These are phyloP conservation scores for Acacia melanoxylon DNA, from an alignment of 306 rosid species.

Conservation along the genomic window DNA sequence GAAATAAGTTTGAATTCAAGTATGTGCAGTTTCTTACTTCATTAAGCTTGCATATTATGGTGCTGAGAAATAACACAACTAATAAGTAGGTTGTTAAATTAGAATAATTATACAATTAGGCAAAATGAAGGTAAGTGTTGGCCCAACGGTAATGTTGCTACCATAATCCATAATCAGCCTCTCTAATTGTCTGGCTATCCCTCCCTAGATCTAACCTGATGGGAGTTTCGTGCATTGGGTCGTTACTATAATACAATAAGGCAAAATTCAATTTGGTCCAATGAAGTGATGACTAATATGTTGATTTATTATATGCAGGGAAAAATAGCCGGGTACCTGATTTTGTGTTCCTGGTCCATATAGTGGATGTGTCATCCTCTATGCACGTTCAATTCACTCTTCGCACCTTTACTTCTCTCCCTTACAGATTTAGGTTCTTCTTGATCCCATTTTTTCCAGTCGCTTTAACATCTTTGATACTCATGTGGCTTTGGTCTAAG, in stretches of 20 bases:
- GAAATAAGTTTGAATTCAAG: conserved; percentile 59
- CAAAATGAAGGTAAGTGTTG: no score
- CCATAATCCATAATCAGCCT: no score
- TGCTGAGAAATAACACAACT: not conserved
- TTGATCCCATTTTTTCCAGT: conserved; percentile 39
- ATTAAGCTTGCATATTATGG: not conserved
- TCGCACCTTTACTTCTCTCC: conserved; percentile 58
- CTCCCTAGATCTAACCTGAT: fast-evolving
- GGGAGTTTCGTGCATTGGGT: no score
- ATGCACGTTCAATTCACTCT: conserved; percentile 61
- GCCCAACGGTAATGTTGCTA: no score
- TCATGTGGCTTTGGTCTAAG: conserved; percentile 84
- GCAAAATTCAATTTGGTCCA: not conserved
- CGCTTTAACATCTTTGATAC: conserved; percentile 43
- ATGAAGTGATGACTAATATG: not conserved
- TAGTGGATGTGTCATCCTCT: conserved; percentile 71
- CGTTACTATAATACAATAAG: no score
- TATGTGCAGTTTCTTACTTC: conserved; percentile 18
- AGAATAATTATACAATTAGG: not conserved
- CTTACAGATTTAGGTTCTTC: conserved; percentile 51
- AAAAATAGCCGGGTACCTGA: conserved; percentile 53
- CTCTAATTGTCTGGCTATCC: no score
- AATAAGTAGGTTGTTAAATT: not conserved
- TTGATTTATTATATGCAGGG: conserved; percentile 45
- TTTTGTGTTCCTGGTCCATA: conserved; percentile 89